phyloP scores from a whole-genome alignment of 2,329 filamentous ascomycete species.

The Pestalotiopsis sp. region DNA sequence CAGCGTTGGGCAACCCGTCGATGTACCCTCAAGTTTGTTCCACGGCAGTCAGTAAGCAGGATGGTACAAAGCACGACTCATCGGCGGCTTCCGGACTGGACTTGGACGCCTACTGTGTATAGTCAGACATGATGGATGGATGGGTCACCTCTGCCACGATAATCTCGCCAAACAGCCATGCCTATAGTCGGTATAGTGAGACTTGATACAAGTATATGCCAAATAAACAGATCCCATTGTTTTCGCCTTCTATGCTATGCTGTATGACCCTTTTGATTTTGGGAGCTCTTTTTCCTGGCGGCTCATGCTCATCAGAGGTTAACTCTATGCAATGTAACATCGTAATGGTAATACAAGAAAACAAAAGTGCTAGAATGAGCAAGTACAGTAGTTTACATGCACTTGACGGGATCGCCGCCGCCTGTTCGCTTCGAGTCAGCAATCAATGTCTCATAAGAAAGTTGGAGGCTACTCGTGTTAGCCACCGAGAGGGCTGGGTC shows the following conservation, averaged over 20 bases:
- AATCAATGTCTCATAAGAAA: neutral
- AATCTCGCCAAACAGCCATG: no score
- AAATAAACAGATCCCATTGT: neutral
- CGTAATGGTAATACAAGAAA: conserved; percentile 10
- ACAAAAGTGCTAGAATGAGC: neutral
- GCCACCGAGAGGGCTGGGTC: conserved; percentile 8
- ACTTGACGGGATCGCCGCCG: conserved; percentile 30
- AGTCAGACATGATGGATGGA: no score
- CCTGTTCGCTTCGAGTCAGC: conserved; percentile 18
- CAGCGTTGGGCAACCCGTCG: no score
- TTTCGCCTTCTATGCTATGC: conserved; percentile 8
- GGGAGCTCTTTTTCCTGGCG: neutral
- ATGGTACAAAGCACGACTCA: no score
- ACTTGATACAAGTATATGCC: neutral
- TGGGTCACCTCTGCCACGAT: no score
- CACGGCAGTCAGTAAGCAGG: no score
- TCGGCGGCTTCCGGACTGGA: no score
- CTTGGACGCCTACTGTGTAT: no score
- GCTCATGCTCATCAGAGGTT: neutral
- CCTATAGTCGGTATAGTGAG: no score
- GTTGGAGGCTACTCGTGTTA: neutral
- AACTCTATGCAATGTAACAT: conserved; percentile 3
- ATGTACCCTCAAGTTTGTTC: no score
- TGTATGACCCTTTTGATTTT: neutral
- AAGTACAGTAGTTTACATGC: conserved; percentile 24